Percentiles rank a stretch among this genome's conserved stretches.
Conservation (phyloP, 352 stramenopile species). For the Phytophthora boehmeriae region DNA sequence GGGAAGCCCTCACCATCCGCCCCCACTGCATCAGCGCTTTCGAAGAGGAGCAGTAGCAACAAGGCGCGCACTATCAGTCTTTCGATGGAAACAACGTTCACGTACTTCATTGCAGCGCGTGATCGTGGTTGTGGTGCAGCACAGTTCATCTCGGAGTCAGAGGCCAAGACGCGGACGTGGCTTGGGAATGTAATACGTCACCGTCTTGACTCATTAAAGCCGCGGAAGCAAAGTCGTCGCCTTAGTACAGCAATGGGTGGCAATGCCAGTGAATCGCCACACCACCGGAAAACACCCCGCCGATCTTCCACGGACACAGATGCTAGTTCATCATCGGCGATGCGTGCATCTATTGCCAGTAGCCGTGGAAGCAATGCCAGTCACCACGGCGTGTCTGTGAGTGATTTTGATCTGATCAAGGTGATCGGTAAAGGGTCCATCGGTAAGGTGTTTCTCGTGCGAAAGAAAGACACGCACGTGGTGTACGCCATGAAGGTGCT, state of each 20-base stretch:
- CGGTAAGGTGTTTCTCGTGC: constrained; percentile 90
- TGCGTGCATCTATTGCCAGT: constrained; percentile 63
- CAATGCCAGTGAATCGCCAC: constrained; percentile 38
- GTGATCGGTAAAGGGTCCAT: constrained; percentile 87
- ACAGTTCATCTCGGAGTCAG: constrained; percentile 70
- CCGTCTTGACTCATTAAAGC: constrained; percentile 71
- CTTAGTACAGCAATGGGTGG: constrained; percentile 42
- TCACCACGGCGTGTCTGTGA: constrained; percentile 64
- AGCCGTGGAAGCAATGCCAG: constrained; percentile 41
- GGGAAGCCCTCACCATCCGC: constrained; percentile 20
- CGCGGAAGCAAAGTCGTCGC: constrained; percentile 58
- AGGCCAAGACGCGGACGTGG: constrained; percentile 62
- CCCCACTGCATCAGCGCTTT: constrained; percentile 37
- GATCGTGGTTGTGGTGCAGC: constrained; percentile 53
- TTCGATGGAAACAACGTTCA: constrained; percentile 71
- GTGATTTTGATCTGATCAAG: constrained; percentile 86
- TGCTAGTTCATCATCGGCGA: constrained; percentile 42
- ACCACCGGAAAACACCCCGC: constrained; percentile 50
- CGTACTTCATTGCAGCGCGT: constrained; percentile 68
- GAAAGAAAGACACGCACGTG: constrained; percentile 87
- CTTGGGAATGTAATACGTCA: constrained; percentile 68
- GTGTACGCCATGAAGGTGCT: constrained; percentile 99
- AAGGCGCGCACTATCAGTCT: constrained; percentile 80
- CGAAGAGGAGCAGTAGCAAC: constrained; percentile 66
- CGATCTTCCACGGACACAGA: constrained; percentile 47